A percentile compares a stretch with the other conserved stretches of the same genome.
These are phyloP conservation scores for Ophiostoma ips DNA, from an alignment of 2,329 filamentous ascomycete genomes.

Conservation along the genomic window DNA sequence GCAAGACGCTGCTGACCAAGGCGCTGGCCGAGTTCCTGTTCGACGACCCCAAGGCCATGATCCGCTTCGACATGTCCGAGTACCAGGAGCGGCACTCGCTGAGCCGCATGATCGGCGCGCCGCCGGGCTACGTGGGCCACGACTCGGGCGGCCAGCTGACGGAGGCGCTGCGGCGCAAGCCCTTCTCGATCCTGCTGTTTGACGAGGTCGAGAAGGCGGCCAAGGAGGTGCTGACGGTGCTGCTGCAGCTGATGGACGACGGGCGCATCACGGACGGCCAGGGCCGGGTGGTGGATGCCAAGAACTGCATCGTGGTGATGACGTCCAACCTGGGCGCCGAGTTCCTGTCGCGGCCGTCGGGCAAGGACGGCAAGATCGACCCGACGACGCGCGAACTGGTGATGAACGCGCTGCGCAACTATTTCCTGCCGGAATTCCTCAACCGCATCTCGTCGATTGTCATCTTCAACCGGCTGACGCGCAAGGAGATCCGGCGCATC, in stretches of 20 bases:
- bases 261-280: conserved; percentile 97
- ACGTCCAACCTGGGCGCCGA: conserved; percentile 95
- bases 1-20: conserved; percentile 95
- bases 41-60: conserved; percentile 94
- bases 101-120: conserved; percentile 94
- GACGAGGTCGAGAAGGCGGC: conserved; percentile 98
- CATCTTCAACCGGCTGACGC: conserved; percentile 95
- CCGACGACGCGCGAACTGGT: conserved; percentile 75
- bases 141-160: conserved; percentile 93
- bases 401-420: conserved; percentile 80
- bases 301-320: conserved; percentile 99
- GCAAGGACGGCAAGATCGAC: conserved; percentile 74
- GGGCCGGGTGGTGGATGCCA: conserved; percentile 85
- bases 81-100: conserved; percentile 95
- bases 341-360: conserved; percentile 68
- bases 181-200: conserved; percentile 95
- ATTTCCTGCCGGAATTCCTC: conserved; percentile 96
- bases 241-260: conserved; percentile 99
- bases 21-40: conserved; percentile 95
- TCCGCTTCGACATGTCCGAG: conserved; percentile 98
- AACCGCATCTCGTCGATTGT: conserved; percentile 94
- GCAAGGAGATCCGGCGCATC: conserved; percentile 82
- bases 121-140: conserved; percentile 92
- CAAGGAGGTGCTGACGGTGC: conserved; percentile 90
- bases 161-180: conserved; percentile 81